phyloP scores from a whole-genome alignment of 805 yeast species.

The Candida nemodendra region DNA sequence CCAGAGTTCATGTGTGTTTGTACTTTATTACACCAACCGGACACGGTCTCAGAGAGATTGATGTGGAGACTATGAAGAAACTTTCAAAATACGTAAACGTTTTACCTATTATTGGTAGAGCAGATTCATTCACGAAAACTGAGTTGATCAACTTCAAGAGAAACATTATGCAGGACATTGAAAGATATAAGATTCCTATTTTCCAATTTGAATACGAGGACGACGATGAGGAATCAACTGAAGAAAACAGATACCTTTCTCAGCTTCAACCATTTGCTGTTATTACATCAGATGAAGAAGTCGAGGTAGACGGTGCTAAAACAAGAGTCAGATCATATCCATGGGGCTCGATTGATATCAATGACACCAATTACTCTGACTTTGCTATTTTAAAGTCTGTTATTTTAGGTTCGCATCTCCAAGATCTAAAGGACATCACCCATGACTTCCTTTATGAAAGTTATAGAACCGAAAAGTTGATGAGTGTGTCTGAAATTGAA shows the following conservation, averaged over 20 bases:
- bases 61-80: slow-evolving; percentile 67
- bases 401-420: slow-evolving; percentile 57
- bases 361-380: slow-evolving; percentile 51
- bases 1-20: slow-evolving; percentile 70
- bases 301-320: slow-evolving; percentile 46
- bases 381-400: slow-evolving; percentile 55
- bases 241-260: slow-evolving; percentile 63
- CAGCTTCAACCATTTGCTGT: slow-evolving; percentile 75
- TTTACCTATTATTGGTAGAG: slow-evolving; percentile 66
- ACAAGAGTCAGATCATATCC: slow-evolving; percentile 68
- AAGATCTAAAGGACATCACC: slow-evolving; percentile 63
- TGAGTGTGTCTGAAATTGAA: slow-evolving; percentile 48
- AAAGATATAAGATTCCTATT: slow-evolving; percentile 66
- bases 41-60: slow-evolving; percentile 74
- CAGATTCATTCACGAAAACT: slow-evolving; percentile 65
- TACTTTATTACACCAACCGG: slow-evolving; percentile 76
- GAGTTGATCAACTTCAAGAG: slow-evolving; percentile 62
- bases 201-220: slow-evolving; percentile 73
- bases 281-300: slow-evolving; percentile 60
- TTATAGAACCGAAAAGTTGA: slow-evolving; percentile 62
- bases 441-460: slow-evolving; percentile 64
- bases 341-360: slow-evolving; percentile 67
- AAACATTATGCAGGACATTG: slow-evolving; percentile 60
- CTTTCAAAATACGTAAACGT: slow-evolving; percentile 72
- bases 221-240: slow-evolving; percentile 66